phyloP scores from a whole-genome alignment of 2,329 filamentous ascomycete genomes.

The Epichloe brachyelytri region DNA sequence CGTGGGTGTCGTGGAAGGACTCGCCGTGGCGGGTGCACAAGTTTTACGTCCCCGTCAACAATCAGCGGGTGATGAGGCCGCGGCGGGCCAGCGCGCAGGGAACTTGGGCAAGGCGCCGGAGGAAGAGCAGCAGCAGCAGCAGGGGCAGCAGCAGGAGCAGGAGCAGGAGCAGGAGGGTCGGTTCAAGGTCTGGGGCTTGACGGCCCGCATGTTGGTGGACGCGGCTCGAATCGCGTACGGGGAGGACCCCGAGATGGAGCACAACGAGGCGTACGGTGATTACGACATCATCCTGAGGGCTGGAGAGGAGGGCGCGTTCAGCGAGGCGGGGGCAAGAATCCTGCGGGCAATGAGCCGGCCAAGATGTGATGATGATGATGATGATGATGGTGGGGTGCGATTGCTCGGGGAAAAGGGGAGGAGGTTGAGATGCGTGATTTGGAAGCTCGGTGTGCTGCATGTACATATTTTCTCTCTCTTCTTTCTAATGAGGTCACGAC shows the following conservation, averaged over 20 bases:
- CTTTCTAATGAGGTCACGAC: background rate
- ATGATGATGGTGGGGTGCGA: too few species aligned
- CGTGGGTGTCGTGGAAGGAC: slow-evolving; percentile 70
- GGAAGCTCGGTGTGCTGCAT: background rate
- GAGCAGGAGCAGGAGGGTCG: slow-evolving; percentile 37
- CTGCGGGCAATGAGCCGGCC: slow-evolving; percentile 16
- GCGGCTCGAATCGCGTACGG: slow-evolving; percentile 73
- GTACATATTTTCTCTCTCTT: background rate
- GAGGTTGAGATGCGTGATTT: background rate
- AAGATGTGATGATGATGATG: slow-evolving; percentile 17
- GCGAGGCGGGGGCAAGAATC: slow-evolving; percentile 24
- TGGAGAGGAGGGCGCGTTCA: slow-evolving; percentile 32
- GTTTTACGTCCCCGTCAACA: slow-evolving; percentile 73
- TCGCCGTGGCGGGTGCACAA: slow-evolving; percentile 77
- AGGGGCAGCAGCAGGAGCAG: slow-evolving; percentile 20
- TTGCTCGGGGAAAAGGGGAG: too few species aligned
- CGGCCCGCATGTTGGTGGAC: slow-evolving; percentile 79
- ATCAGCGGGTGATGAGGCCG: slow-evolving; percentile 55
- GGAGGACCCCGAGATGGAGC: slow-evolving; percentile 73
- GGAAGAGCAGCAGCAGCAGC: slow-evolving; percentile 33
- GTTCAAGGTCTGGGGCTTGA: slow-evolving; percentile 93
- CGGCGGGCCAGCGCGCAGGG: slow-evolving; percentile 26
- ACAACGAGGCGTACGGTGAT: slow-evolving; percentile 41
- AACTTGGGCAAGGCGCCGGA: slow-evolving; percentile 31
- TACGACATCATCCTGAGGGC: slow-evolving; percentile 35